Percentiles rank a stretch among this genome's conserved stretches.
Evolutionary conservation across 768 basidiomycete species (phyloP).

Genomic region (Aureoboletus auriporus): DNA sequence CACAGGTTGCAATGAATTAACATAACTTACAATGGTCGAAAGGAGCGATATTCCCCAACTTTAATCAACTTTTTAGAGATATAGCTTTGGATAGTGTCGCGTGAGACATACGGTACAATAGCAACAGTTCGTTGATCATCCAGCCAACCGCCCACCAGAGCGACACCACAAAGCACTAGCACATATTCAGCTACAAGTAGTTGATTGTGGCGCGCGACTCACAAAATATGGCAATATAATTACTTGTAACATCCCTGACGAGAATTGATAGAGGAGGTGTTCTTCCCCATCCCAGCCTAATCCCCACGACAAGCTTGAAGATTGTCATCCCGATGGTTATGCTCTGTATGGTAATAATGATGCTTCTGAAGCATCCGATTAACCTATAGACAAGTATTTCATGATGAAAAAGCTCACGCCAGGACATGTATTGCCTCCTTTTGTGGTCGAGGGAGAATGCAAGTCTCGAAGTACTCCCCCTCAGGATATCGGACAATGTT

Average conservation of each 20-base stretch:
- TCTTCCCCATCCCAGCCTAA: slow-evolving; percentile 38
- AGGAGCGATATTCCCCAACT: slow-evolving; percentile 15
- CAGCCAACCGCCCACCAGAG: not conserved
- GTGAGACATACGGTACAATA: slow-evolving; percentile 5
- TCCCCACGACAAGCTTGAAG: slow-evolving; percentile 33
- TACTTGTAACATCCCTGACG: too few species aligned
- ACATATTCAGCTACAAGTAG: not conserved
- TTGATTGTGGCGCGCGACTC: not conserved
- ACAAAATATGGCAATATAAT: slow-evolving; percentile 39
- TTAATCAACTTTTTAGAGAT: slow-evolving; percentile 1
- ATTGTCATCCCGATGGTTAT: slow-evolving; percentile 36
- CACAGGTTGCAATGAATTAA: not conserved
- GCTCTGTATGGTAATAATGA: slow-evolving; percentile 32
- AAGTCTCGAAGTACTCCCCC: slow-evolving; percentile 8
- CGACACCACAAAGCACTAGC: slow-evolving; percentile 2
- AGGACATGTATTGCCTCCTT: not conserved
- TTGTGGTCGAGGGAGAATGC: slow-evolving; percentile 21
- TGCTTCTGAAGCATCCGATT: slow-evolving; percentile 3
- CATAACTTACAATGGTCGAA: slow-evolving; percentile 16
- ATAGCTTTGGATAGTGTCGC: not conserved
- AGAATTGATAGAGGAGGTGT: slow-evolving; percentile 38
- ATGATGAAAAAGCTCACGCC: slow-evolving; percentile 14
- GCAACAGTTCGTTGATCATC: not conserved
- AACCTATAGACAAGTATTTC: not conserved
- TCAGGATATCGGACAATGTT: slow-evolving; percentile 18